Base-by-base conservation (phyloP, 2,329 filamentous ascomycete species). In the Monosporascus sp. region DNA sequence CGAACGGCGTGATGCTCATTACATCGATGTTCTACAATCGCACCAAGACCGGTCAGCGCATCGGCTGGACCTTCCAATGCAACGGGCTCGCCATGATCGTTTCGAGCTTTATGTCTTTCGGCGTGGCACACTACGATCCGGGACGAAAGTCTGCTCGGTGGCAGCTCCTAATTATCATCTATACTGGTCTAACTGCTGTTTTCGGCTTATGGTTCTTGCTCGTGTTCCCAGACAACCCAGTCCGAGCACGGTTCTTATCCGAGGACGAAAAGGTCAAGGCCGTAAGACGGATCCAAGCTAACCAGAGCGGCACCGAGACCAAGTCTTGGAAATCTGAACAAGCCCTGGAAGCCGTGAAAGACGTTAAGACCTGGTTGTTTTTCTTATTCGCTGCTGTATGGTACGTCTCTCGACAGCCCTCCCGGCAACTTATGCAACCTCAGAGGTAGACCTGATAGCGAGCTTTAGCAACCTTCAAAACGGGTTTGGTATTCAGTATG, bases 21-120 rank as follows among this genome's bases (percentile, higher is more conserved):
- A 50, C 41, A 5, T 53, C 52, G 26, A 50, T 53, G 52, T 50
- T 53, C 41, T 53, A 53, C 47, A 50, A 53, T 16, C 52, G 48
- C n/a, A 53, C 52, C 41, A 48, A 53, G 52, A 27, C 40, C 3
- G 48, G 48, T 31, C 24, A 53, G 27, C 52, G 52, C 4, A 45
- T 50, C 34, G 43, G 52, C 27, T 53, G 52, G 52, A 53, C 47
- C 16, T 22, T 53, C 20, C 52, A 53, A 34, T 45, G 48, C 48
- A 53, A 53, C 14, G 48, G 52, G 5, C 8, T 50, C 1, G 46
- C 48, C 26, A 19, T 45, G 31, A 50, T 50, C 8, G 7, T 53
- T 22, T 50, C 52, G 22, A 40, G 47, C 0, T 53, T 53, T 24
- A 17, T 53, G 5, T 48, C 52, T 3, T 50, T 53, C 34, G 52